Evolutionary conservation across 2,329 filamentous ascomycete species (phyloP), one percentile per base, ranked within the genome.

Genomic region (Nothomitra cinnamomea): DNA sequence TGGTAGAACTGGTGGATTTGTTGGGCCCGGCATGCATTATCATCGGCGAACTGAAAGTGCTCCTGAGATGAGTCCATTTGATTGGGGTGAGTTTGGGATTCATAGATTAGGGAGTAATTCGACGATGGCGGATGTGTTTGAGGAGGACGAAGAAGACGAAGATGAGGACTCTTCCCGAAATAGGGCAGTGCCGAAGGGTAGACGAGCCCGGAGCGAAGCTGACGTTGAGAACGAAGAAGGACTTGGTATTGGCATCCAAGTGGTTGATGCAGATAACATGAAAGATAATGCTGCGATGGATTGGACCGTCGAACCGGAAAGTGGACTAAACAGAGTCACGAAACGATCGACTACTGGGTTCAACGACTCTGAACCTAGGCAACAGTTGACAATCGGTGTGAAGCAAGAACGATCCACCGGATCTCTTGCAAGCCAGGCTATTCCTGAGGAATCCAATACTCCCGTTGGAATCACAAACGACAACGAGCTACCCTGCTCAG

Each of bases 121-220:
- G 17, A 82, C 82, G 0, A 89, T 92, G 85, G 85, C 82, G 0
- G 86, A 90, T 63, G 86, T 92, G 1, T 92, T 90, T 58, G 86
- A 92, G 62, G 86, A 90, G 60, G 85, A 89, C 25, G 85, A 88
- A 58, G 82, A 86, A 60, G 67, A 69, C 13, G 66, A 70, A 3
- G 66, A 69, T 10, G 58, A 61, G 3, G 66, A 66, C 40, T 52
- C 49, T 40, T 3, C 13, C 13, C 4, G 17, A 35, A 8, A 15
- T 10, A 19, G 25, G 25, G 17, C 36, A 19, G 32, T 36, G 5
- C 43, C 55, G 28, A 54, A 56, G 40, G 56, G 54, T 52, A 56
- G 55, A 38, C 54, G 54, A 22, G 53, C 56, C 40, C 53, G 55
- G 32, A 56, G 53, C 43, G 56, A 59, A 43, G 53, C 55, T 13